Conservation (phyloP, 1,284 basidiomycete species). For the Marasmius oreades region DNA sequence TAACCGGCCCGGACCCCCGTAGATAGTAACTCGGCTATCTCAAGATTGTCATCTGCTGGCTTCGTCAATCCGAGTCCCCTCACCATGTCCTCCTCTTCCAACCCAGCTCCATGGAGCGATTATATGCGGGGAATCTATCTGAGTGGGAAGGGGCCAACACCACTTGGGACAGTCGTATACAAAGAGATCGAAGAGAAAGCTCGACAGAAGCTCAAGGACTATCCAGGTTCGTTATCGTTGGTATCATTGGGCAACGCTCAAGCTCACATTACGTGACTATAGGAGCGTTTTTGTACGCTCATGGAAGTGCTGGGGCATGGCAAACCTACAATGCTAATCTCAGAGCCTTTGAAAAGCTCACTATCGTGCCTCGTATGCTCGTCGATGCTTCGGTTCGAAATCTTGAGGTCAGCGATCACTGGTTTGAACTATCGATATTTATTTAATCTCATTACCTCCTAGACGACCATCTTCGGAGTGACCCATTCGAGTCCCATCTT, state of each 20-base stretch:
- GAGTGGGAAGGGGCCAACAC: constrained; percentile 33
- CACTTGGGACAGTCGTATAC: constrained; percentile 47
- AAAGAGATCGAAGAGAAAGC: constrained; percentile 52
- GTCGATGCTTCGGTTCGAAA: constrained; percentile 61
- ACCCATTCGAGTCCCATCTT: constrained; percentile 62
- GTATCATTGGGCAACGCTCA: background rate
- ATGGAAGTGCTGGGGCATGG: constrained; percentile 58
- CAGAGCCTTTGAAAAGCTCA: constrained; percentile 54
- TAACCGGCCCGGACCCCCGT: too few relatives aligned
- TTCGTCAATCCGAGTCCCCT: too few relatives aligned
- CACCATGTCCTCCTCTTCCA: background rate
- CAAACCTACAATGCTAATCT: constrained; percentile 56
- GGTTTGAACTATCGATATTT: background rate
- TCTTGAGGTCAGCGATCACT: constrained; percentile 43
- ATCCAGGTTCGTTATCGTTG: constrained; percentile 31
- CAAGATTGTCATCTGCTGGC: too few relatives aligned
- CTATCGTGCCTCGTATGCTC: constrained; percentile 75
- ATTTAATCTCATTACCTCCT: constrained; percentile 1
- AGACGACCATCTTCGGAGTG: constrained; percentile 71
- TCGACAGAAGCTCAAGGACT: constrained; percentile 41
- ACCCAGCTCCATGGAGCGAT: constrained; percentile 6
- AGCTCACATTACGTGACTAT: background rate
- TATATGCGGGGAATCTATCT: constrained; percentile 12
- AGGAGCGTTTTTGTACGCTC: constrained; percentile 64
- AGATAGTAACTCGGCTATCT: too few relatives aligned